phyloP scores from a whole-genome alignment of 2,329 filamentous ascomycete species.

The Paecilomyces sp. region DNA sequence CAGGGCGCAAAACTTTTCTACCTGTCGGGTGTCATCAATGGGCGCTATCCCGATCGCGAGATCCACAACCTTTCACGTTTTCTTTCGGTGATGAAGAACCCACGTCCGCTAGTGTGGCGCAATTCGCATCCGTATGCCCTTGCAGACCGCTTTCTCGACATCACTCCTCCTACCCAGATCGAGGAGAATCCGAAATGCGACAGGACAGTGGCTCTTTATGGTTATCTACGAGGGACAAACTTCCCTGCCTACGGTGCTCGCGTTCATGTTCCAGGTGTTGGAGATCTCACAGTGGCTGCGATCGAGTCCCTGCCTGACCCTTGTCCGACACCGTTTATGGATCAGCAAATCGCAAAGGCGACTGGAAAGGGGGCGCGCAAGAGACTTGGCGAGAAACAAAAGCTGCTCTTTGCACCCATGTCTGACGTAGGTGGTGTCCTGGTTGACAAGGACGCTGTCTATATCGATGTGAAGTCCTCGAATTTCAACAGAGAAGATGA shows the following conservation, averaged over 20 bases:
- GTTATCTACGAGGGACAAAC: conserved; percentile 90
- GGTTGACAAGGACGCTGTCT: conserved; percentile 95
- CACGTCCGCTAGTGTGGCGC: conserved; percentile 89
- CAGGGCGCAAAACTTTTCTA: conserved; percentile 97
- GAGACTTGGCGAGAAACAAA: conserved; percentile 91
- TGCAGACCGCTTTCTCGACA: conserved; percentile 88
- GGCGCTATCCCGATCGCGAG: conserved; percentile 91
- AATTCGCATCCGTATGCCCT: conserved; percentile 93
- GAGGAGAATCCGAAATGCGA: conserved; percentile 87
- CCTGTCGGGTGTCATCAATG: conserved; percentile 91
- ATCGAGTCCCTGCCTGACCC: conserved; percentile 90
- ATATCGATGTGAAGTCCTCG: conserved; percentile 65
- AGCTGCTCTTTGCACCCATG: conserved; percentile 94
- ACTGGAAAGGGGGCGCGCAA: conserved; percentile 74
- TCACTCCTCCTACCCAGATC: conserved; percentile 86
- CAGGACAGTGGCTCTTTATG: conserved; percentile 81
- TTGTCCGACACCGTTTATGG: conserved; percentile 86
- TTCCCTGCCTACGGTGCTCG: conserved; percentile 78
- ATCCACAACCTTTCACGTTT: conserved; percentile 93
- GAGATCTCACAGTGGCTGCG: conserved; percentile 73
- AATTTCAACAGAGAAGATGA: conserved; percentile 64
- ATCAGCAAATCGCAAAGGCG: conserved; percentile 76
- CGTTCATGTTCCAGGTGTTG: conserved; percentile 86
- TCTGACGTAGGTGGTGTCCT: conserved; percentile 93
- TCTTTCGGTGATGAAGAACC: conserved; percentile 98